Evolutionary conservation across 768 basidiomycete species (phyloP).

Genomic region (Leucocoprinus sp.): DNA sequence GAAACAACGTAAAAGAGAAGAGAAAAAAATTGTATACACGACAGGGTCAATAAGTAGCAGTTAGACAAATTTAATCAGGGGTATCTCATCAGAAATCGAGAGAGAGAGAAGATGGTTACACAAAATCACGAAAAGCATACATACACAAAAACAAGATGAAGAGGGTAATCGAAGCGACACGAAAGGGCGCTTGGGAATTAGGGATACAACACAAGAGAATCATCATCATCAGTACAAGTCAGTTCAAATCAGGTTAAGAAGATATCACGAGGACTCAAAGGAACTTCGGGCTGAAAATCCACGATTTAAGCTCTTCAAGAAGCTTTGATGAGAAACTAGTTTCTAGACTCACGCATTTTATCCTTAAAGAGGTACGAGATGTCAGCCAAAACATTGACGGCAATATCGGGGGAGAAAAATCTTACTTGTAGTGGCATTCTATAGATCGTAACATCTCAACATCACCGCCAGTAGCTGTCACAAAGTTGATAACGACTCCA

Average conservation of each 20-base stretch:
- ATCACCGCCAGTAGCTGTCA: conserved; percentile 95
- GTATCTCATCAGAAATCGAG: conserved; percentile 43
- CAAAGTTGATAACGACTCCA: conserved; percentile 93
- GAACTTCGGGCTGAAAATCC: conserved; percentile 71
- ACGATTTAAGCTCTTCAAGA: conserved; percentile 15
- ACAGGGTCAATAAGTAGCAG: conserved; percentile 34
- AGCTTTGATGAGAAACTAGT: background rate
- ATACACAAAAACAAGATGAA: conserved; percentile 29
- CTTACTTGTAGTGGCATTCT: conserved; percentile 95
- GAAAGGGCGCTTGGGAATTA: conserved; percentile 37
- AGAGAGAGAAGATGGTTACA: conserved; percentile 59
- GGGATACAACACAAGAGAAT: conserved; percentile 67
- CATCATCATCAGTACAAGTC: no score
- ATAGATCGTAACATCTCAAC: conserved; percentile 98
- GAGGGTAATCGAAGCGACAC: conserved; percentile 28
- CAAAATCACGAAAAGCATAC: no score
- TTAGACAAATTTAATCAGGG: conserved; percentile 28
- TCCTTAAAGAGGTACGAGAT: conserved; percentile 30
- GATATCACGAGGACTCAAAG: conserved; percentile 83
- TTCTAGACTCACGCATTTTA: conserved; percentile 72
- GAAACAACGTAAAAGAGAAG: conserved; percentile 31
- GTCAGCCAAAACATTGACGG: conserved; percentile 1
- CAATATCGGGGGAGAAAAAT: conserved; percentile 4
- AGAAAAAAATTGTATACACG: conserved; percentile 22
- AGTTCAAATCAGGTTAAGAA: conserved; percentile 49